phyloP scores from a whole-genome alignment of 305 asterid species.

The Solanum aculeatissimum region DNA sequence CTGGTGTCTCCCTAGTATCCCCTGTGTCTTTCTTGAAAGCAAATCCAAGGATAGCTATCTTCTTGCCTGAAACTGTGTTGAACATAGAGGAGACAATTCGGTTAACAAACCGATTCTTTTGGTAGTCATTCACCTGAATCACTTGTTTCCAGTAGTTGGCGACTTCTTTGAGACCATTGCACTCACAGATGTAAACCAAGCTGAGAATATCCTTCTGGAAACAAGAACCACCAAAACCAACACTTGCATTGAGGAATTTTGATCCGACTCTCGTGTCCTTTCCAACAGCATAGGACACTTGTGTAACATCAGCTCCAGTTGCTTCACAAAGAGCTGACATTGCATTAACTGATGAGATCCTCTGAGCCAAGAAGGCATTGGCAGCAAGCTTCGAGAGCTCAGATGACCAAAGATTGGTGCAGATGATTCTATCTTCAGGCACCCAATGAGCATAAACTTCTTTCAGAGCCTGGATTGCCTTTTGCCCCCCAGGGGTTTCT shows the following conservation, averaged over 20 bases:
- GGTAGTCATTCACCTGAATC: constrained; percentile 21
- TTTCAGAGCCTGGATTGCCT: constrained; percentile 17
- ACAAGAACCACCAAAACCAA: constrained; percentile 23
- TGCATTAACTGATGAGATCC: constrained; percentile 18
- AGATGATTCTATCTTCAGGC: constrained; percentile 15
- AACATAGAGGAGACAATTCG: constrained; percentile 21
- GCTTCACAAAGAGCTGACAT: constrained; percentile 28
- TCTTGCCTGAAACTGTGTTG: constrained; percentile 16
- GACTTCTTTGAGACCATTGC: constrained; percentile 14
- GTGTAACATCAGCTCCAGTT: constrained; percentile 16
- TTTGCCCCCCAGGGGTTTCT: constrained; percentile 15
- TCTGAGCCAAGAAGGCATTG: constrained; percentile 21
- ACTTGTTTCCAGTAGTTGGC: constrained; percentile 22
- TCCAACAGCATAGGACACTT: constrained; percentile 17
- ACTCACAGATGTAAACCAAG: constrained; percentile 14
- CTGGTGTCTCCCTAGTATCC: constrained; percentile 20
- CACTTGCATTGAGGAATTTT: constrained; percentile 20
- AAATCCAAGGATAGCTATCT: constrained; percentile 11
- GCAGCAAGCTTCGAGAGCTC: constrained; percentile 24
- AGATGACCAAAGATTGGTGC: constrained; percentile 22
- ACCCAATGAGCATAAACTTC: constrained; percentile 22
- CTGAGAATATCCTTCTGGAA: constrained; percentile 16
- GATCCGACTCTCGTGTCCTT: constrained; percentile 17
- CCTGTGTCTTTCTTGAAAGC: constrained; percentile 20
- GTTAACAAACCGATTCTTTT: constrained; percentile 16